Base-by-base conservation (phyloP, 148 eudicot species). In the Persicaria maculosa region DNA sequence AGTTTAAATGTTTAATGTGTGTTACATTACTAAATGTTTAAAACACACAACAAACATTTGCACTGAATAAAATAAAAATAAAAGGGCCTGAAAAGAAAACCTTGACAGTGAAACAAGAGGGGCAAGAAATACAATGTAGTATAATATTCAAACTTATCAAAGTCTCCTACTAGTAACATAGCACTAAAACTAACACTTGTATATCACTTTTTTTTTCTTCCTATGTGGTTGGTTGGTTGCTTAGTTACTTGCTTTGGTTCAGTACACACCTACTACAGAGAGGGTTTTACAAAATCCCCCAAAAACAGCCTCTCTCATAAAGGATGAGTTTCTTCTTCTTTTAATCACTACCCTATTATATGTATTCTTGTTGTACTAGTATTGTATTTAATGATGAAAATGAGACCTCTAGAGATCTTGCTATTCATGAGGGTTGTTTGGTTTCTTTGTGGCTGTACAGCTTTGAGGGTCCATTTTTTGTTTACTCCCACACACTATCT, bases 401-500 rank as follows among this genome's bases (percentile, higher is more conserved):
- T 79, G 79, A 79, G 81, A 79, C 69, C 70, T 74, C 43, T 74
- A 74, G 73, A 81, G 79, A 77, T 79, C 88, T 87, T 86, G 83
- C 93, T 91, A 81, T 79, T 79, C 61, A 67, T 84, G 76, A 71
- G 74, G 77, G 67, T 64, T 36, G 47, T 62, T 62, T 62, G 68
- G 50, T 57, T 31, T 31, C 40, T 67, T 69, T 74, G 64, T 72
- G 78, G 81, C 78, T 84, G 84, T 79, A 81, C 87, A 79, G 74
- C 84, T 78, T 79, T 72, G 78, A 81, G 76, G 85, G 61, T 54
- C 75, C 77, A 71, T 80, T 79, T 76, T 76, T 75, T 77, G 70
- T 65, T 59, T 2, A 59, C 75, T 46, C 62, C 67, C 5, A 2
- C 47, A 11, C 20, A 6, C 22, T 46, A 16, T 70, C 44, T 73